phyloP scores from a whole-genome alignment of 129 eudicot species.

The Centaurea solstitialis region DNA sequence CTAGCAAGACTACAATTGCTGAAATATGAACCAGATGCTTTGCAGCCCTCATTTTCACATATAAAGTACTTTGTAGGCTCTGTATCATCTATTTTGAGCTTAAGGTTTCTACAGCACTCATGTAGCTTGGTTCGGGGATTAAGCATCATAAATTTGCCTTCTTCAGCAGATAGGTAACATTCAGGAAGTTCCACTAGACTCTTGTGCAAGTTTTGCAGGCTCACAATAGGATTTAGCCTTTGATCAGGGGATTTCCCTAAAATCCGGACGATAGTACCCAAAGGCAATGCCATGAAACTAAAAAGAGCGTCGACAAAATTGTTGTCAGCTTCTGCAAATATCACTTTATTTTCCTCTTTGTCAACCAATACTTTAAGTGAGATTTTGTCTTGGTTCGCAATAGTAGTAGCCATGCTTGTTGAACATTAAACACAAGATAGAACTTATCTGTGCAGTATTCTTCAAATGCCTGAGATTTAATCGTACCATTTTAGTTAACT shows the following conservation, averaged over 20 bases:
- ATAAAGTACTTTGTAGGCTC: conserved; percentile 6
- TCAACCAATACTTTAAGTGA: conserved; percentile 14
- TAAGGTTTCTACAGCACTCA: background rate
- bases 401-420: background rate
- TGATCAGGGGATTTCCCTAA: conserved; percentile 4
- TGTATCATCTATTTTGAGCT: conserved; percentile 12
- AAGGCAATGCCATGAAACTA: conserved; percentile 42
- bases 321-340: too few species aligned
- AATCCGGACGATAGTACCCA: conserved; percentile 34
- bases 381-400: background rate
- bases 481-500: too few species aligned
- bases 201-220: too few species aligned
- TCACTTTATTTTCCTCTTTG: conserved; percentile 19
- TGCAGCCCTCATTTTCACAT: background rate
- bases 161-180: too few species aligned
- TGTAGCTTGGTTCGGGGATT: conserved; percentile 13
- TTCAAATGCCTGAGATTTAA: background rate
- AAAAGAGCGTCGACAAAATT: conserved; percentile 24
- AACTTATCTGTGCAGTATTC: background rate
- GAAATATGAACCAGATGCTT: background rate
- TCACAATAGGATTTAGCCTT: conserved; percentile 7
- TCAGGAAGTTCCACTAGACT: too few species aligned
- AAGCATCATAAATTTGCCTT: conserved; percentile 17
- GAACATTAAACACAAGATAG: background rate
- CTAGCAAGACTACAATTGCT: conserved; percentile 15